Base-by-base conservation (phyloP, 768 basidiomycete genomes). In the Rhodotorula diobovata region DNA sequence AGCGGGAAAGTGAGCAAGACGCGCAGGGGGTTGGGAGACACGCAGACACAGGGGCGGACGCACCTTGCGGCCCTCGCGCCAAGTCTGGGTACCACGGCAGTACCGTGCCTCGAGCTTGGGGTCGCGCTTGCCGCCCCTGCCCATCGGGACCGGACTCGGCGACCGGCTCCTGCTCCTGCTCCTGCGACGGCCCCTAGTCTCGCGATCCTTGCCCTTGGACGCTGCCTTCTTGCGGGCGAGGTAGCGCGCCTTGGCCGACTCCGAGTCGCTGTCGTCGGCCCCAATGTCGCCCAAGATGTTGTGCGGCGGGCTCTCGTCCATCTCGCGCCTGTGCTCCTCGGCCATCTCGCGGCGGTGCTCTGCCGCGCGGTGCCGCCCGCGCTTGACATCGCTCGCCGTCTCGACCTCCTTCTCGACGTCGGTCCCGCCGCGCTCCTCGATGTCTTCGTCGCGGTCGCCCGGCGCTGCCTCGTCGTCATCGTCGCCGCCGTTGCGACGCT, bases 61-160 rank as follows among this genome's bases (percentile, higher is more conserved):
- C 30, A 74, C 70, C 70, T 75, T 71, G 41, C 62, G 63, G 21
- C 74, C 74, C 28, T 75, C 70, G 57, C 57, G 57, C 74, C 74
- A 75, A 25, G 67, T 68, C 57, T 63, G 53, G 7, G 70, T 63
- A 1, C 60, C 70, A 35, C 46, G 61, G 43, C 70, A 71, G 45
- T 75, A 75, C 21, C 70, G 57, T 41, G 73, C 73, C 56, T 75
- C 73, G 60, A 53, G 62, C 41, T 53, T 37, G 11, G 55, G 39
- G 30, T 73, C 63, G 43, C 59, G 28, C 23, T 61, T 63, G 25
- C 41, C 41, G 41, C 41, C 41, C 41, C 18, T 43, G 41, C 43
- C 41, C 46, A 35, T 56, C 14, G 34, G 56, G 23, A 9, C 14
- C 20, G 63, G 63, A 18, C 57, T 65, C 43, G 55, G 48, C 20